phyloP scores from a whole-genome alignment of 2,329 filamentous ascomycete genomes.

The Phyllosticta citrichinensis region DNA sequence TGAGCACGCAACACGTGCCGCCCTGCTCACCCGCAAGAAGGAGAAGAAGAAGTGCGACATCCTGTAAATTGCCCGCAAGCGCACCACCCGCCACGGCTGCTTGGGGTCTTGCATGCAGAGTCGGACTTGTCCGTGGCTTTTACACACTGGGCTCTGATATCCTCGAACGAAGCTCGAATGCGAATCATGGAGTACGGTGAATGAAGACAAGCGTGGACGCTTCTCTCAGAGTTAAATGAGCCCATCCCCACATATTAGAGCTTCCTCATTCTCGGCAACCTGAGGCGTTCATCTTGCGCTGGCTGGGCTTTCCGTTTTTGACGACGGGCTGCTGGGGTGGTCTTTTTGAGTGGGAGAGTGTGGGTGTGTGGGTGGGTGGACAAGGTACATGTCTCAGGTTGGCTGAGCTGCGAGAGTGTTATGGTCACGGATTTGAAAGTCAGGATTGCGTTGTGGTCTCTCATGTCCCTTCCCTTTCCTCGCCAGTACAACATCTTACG shows the following conservation, averaged over 20 bases:
- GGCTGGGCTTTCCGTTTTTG: slow-evolving; percentile 7
- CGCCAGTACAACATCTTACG: slow-evolving; percentile 10
- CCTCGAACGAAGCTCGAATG: slow-evolving; percentile 11
- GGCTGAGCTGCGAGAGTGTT: slow-evolving; percentile 5
- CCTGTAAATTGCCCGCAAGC: slow-evolving; percentile 50
- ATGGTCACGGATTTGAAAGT: slow-evolving; percentile 5
- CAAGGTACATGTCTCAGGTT: slow-evolving; percentile 7
- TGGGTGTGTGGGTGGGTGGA: neutral
- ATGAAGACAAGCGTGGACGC: slow-evolving; percentile 10
- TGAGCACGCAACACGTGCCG: slow-evolving; percentile 89
- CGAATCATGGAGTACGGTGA: slow-evolving; percentile 11
- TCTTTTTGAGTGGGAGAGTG: neutral
- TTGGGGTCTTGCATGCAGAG: slow-evolving; percentile 4
- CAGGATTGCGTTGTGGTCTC: slow-evolving; percentile 2
- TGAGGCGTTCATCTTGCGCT: slow-evolving; percentile 12
- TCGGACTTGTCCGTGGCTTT: slow-evolving; percentile 8
- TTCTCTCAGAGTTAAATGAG: slow-evolving; percentile 10
- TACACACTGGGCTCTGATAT: slow-evolving; percentile 9
- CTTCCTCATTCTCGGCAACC: slow-evolving; percentile 11
- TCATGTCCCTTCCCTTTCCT: neutral
- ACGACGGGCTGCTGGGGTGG: slow-evolving; percentile 1
- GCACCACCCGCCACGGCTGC: slow-evolving; percentile 7
- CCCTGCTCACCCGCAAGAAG: slow-evolving; percentile 67
- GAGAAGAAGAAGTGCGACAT: slow-evolving; percentile 71
- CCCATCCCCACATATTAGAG: slow-evolving; percentile 11